Evolutionary conservation across 2,329 filamentous ascomycete genomes (phyloP).

Genomic region (Biscogniauxia mediterranea): DNA sequence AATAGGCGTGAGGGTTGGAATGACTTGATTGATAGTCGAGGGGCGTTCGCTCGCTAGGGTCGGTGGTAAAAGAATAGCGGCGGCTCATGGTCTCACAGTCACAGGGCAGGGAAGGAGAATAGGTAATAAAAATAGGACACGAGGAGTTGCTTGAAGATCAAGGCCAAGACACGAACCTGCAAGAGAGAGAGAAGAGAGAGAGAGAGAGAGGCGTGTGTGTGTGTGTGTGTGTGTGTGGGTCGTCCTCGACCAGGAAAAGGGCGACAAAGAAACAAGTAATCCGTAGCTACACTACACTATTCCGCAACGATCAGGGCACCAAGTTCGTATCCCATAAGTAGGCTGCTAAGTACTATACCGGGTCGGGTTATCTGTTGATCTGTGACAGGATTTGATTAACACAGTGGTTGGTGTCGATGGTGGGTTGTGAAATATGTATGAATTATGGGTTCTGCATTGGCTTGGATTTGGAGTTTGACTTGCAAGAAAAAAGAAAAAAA

Average conservation of each 20-base stretch:
- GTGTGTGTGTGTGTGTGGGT: background rate
- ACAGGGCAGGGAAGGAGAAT: too few relatives aligned
- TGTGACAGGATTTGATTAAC: too few relatives aligned
- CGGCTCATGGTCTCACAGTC: constrained; percentile 29
- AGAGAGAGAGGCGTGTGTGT: too few relatives aligned
- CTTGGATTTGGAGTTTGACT: too few relatives aligned
- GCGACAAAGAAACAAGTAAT: background rate
- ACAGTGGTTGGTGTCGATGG: background rate
- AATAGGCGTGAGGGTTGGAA: constrained; percentile 9
- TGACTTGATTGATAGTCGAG: constrained; percentile 25
- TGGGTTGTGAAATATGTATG: background rate
- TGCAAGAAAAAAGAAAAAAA: too few relatives aligned
- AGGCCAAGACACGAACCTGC: background rate
- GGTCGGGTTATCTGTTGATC: too few relatives aligned
- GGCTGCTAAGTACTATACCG: too few relatives aligned
- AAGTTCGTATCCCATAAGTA: too few relatives aligned
- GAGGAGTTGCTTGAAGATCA: background rate
- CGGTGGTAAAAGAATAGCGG: constrained; percentile 31
- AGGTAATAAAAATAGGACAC: constrained; percentile 6
- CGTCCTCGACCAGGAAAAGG: background rate
- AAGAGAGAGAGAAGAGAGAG: too few relatives aligned
- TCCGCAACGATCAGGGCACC: too few relatives aligned
- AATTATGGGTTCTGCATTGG: background rate
- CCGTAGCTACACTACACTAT: too few relatives aligned
- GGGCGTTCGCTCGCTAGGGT: constrained; percentile 29